Evolutionary conservation across 2,329 filamentous ascomycete species (phyloP).

Genomic region (Botryosphaeria agaves): DNA sequence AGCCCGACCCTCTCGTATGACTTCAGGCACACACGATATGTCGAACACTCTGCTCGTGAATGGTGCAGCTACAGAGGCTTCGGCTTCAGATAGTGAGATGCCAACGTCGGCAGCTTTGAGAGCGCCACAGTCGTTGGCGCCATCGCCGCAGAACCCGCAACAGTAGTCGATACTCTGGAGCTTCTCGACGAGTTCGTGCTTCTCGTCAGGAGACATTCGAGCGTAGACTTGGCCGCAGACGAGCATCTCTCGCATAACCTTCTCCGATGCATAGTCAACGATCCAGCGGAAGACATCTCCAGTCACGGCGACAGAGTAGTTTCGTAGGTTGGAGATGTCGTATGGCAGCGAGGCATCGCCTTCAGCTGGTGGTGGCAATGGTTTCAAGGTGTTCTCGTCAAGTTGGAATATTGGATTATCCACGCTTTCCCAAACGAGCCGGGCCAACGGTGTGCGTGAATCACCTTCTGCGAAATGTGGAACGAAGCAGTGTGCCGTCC

Average conservation of each 20-base stretch:
- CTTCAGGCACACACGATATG: conserved; percentile 83
- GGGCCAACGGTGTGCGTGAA: conserved; percentile 53
- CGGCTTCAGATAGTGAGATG: conserved; percentile 90
- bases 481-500: conserved; percentile 75
- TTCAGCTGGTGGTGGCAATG: conserved; percentile 51
- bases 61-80: conserved; percentile 93
- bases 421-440: conserved; percentile 83
- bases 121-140: conserved; percentile 93
- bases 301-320: conserved; percentile 77
- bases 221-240: conserved; percentile 86
- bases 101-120: conserved; percentile 95
- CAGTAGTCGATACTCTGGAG: conserved; percentile 92
- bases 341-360: conserved; percentile 73
- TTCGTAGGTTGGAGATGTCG: conserved; percentile 61
- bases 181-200: conserved; percentile 94
- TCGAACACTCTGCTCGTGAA: conserved; percentile 94
- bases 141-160: conserved; percentile 90
- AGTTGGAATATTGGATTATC: conserved; percentile 66
- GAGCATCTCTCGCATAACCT: conserved; percentile 72
- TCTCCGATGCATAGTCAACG: conserved; percentile 73
- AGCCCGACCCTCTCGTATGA: conserved; percentile 85
- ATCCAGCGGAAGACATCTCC: conserved; percentile 97
- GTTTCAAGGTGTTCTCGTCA: conserved; percentile 65
- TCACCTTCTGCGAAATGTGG: conserved; percentile 75
- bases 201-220: conserved; percentile 97